Conservation (phyloP, 1,284 basidiomycete genomes). For the Coniophora puteana region DNA sequence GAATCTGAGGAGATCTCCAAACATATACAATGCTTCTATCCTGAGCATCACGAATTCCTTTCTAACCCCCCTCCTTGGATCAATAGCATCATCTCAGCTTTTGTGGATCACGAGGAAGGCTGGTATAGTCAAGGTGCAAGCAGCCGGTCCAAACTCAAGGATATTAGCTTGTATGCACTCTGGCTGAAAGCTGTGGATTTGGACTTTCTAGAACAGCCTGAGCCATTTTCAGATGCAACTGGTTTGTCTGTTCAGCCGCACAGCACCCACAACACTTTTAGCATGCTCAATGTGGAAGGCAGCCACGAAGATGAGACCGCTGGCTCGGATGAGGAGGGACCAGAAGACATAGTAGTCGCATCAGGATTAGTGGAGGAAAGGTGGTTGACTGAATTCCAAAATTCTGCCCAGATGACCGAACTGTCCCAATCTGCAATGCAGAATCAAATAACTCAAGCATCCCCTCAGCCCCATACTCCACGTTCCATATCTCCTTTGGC, state of each 20-base stretch:
- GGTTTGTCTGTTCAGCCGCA: slow-evolving; percentile 7
- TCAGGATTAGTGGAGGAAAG: too few species aligned
- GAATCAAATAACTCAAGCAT: too few species aligned
- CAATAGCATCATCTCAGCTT: slow-evolving; percentile 14
- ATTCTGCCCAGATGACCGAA: neutral
- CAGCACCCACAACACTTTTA: slow-evolving; percentile 10
- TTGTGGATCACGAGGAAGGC: slow-evolving; percentile 15
- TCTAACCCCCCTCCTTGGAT: slow-evolving; percentile 41
- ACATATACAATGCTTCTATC: slow-evolving; percentile 37
- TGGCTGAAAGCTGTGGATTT: slow-evolving; percentile 43
- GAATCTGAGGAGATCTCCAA: slow-evolving; percentile 32
- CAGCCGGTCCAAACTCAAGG: slow-evolving; percentile 18
- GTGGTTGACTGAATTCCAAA: too few species aligned
- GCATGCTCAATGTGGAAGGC: slow-evolving; percentile 9
- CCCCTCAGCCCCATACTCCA: too few species aligned
- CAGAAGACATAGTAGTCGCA: too few species aligned
- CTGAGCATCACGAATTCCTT: slow-evolving; percentile 39
- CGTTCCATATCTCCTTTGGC: too few species aligned
- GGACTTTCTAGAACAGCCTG: slow-evolving; percentile 31
- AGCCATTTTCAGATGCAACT: slow-evolving; percentile 6
- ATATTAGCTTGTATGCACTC: slow-evolving; percentile 40
- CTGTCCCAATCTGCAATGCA: neutral
- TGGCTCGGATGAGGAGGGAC: slow-evolving; percentile 11
- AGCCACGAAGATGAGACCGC: slow-evolving; percentile 12
- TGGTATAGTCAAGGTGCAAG: slow-evolving; percentile 19